Base-by-base conservation (phyloP, 371 early-diverging fungal species). In the Mucor indicus region DNA sequence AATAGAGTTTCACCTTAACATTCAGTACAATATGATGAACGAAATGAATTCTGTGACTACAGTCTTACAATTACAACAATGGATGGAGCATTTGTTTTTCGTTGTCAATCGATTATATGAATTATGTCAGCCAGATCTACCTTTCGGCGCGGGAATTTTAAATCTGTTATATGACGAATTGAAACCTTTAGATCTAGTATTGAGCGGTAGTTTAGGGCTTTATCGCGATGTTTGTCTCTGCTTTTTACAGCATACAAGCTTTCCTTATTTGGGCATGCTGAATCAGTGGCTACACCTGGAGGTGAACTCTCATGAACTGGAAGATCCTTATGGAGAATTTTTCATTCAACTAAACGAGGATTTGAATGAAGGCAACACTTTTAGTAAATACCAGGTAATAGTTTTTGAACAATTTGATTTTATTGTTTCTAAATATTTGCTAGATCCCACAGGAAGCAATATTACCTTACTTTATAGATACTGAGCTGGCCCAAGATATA, bases 251-350 rank as follows among this genome's bases (percentile, higher is more conserved):
- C 70, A 77, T 32, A 60, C 71, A 9, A 80, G 78, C 17, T 50
- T 58, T 15, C 80, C 80, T 1, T 80, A 77, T 31, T 32, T 67
- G 13, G 56, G 60, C 27, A 80, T 77, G 39, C 53, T 80, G 17
- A 75, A 69, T 30, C 63, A 55, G 39, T 80, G 80, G 80, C 30
- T 80, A 21, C 72, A 75, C 8, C 48, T 75, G 2, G 38, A 50
- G 7, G 42, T 57, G 3, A 46, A 47, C 7, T 20, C 45, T 20
- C 32, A 44, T 15, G 54, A 40, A 19, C 17, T 22, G 10, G 44
- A 50, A 9, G 80, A 79, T 16, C 74, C 70, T 1, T 77, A 72
- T 24, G 40, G 32, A 0, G 80, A 80, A 41, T 77, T 77, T 30
- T 80, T 80, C 52, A 60, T 79, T 31, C 31, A 37, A 7, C 29